phyloP scores from a whole-genome alignment of 306 rosid species.

The Phaseolus lunatus region DNA sequence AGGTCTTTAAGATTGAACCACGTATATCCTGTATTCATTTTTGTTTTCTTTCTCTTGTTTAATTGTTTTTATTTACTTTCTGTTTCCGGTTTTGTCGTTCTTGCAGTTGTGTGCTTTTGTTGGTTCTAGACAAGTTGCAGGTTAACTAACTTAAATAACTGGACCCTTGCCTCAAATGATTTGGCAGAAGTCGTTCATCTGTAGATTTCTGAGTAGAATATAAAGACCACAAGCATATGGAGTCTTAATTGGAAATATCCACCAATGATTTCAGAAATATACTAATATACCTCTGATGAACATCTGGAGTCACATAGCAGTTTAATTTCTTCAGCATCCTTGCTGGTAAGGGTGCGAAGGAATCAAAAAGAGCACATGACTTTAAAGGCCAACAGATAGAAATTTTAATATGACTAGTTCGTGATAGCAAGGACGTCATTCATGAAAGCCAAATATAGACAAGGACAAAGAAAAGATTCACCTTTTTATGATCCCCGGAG shows the following conservation, averaged over 20 bases:
- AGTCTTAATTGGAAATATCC: neutral
- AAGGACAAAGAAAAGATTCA: conserved; percentile 39
- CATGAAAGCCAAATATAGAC: conserved; percentile 12
- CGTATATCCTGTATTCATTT: neutral
- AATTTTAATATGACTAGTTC: neutral
- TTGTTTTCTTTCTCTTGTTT: neutral
- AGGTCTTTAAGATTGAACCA: neutral
- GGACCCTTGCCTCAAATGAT: conserved; percentile 1
- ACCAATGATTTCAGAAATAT: conserved; percentile 1
- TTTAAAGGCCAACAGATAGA: neutral
- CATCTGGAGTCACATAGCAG: conserved; percentile 21
- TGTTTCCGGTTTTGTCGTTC: neutral
- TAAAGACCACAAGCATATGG: neutral
- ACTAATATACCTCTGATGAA: conserved; percentile 1
- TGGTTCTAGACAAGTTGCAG: neutral
- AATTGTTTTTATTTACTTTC: neutral
- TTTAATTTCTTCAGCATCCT: neutral
- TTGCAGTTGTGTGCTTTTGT: neutral
- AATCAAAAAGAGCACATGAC: conserved; percentile 3
- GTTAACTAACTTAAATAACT: neutral
- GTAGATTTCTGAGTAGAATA: conserved; percentile 12
- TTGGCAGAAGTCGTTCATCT: neutral
- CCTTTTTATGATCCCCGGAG: conserved; percentile 76
- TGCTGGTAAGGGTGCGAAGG: neutral
- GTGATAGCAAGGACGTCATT: neutral